Conservation (phyloP, 495 filamentous ascomycete genomes). For the Achaetomiella virescens region DNA sequence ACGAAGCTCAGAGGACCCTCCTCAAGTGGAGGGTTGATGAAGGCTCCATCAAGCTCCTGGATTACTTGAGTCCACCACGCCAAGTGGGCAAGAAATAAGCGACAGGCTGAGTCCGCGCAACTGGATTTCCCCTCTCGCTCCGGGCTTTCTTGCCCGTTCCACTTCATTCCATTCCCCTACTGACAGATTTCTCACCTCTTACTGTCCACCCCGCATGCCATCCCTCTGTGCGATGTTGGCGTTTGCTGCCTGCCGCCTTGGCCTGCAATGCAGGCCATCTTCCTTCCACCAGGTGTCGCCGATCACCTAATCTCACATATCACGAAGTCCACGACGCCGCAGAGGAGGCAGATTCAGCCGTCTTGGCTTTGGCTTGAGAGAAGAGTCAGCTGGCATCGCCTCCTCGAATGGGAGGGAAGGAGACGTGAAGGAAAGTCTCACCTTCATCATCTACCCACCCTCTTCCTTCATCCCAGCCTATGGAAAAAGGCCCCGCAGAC, state of each 20-base stretch:
- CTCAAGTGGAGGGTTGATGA: too few species aligned
- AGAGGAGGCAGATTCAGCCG: background rate
- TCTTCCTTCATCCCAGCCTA: background rate
- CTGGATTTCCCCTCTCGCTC: background rate
- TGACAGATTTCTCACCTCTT: background rate
- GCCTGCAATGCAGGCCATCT: conserved; percentile 9
- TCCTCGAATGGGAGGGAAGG: background rate
- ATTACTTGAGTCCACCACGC: background rate
- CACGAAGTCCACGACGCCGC: background rate
- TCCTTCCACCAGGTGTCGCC: background rate
- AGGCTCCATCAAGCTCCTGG: too few species aligned
- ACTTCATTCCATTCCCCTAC: background rate
- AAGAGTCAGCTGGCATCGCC: background rate
- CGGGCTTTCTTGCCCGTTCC: background rate
- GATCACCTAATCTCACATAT: background rate
- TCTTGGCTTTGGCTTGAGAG: background rate
- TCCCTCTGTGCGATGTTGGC: conserved; percentile 1
- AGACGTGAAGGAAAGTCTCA: background rate
- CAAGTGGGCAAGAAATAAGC: background rate
- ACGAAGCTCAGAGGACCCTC: background rate
- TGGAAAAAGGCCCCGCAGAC: too few species aligned
- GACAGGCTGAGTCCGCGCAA: too few species aligned
- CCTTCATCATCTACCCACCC: background rate
- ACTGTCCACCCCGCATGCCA: background rate
- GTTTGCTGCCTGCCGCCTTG: conserved; percentile 15